Conservation (phyloP, 768 basidiomycete genomes). For the Mrakia gelida region DNA sequence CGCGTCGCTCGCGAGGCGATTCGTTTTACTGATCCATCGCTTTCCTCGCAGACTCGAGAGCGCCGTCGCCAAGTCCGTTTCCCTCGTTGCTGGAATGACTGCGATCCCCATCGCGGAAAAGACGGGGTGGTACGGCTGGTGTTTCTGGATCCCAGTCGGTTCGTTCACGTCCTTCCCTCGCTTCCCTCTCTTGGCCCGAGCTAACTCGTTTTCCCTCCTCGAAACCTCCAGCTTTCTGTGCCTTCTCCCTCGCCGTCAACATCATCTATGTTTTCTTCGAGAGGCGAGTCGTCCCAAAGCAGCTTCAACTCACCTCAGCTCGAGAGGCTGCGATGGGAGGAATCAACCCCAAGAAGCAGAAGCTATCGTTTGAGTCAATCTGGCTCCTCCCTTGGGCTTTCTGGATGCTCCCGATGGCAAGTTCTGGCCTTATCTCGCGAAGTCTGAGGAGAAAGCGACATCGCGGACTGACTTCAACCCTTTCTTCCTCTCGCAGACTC, state of each 20-base stretch:
- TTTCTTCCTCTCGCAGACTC: conserved; percentile 7
- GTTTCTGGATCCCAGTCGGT: not conserved
- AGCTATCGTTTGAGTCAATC: not conserved
- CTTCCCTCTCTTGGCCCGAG: not conserved
- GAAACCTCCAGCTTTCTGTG: not conserved
- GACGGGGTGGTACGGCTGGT: conserved; percentile 14
- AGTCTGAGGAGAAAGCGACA: not conserved
- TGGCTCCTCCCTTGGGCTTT: conserved; percentile 15
- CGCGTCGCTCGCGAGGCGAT: too few species aligned
- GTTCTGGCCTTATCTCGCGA: not conserved
- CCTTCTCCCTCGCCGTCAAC: conserved; percentile 8
- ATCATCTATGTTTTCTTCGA: conserved; percentile 13
- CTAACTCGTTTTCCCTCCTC: not conserved
- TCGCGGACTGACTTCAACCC: too few species aligned
- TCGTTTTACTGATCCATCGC: not conserved
- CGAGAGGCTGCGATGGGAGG: not conserved
- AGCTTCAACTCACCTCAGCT: not conserved
- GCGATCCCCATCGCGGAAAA: conserved; percentile 19
- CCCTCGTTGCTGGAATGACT: not conserved
- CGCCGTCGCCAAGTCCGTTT: conserved; percentile 12
- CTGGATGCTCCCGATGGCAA: not conserved
- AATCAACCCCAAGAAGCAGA: not conserved
- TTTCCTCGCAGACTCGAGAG: conserved; percentile 6
- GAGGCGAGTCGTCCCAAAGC: not conserved
- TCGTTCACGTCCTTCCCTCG: not conserved